A percentile compares a stretch with the other conserved stretches of the same genome.
Conservation (phyloP, 2,329 filamentous ascomycete species). For the Hypoxylon rubiginosum region DNA sequence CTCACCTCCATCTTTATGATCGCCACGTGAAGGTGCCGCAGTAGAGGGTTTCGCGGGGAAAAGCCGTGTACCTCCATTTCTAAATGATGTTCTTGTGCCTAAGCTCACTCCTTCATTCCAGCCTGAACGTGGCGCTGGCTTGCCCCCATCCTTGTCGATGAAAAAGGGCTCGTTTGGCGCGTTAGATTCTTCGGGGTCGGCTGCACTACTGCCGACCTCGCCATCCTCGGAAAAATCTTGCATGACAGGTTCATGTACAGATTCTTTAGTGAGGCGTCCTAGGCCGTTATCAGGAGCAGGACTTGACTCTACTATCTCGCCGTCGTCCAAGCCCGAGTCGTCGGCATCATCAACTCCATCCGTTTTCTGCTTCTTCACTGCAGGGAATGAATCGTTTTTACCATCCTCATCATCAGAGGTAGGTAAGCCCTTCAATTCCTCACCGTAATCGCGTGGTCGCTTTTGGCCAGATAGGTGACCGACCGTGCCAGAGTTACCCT, state of each 20-base stretch:
- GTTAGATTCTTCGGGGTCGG: conserved; percentile 7
- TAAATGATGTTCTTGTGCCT: conserved; percentile 46
- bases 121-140: conserved; percentile 29
- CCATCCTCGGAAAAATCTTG: conserved; percentile 40
- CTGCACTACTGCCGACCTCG: conserved; percentile 25
- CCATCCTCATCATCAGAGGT: conserved; percentile 41
- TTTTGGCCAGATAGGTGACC: conserved; percentile 43
- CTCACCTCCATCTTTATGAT: conserved; percentile 5
- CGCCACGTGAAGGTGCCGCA: conserved; percentile 4
- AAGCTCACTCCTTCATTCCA: conserved; percentile 46
- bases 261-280: background rate
- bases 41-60: conserved; percentile 25
- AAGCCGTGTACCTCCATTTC: conserved; percentile 30
- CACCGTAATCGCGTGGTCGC: conserved; percentile 49
- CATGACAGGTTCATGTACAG: background rate
- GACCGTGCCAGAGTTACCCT: conserved; percentile 24
- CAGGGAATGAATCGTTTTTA: conserved; percentile 18
- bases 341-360: conserved; percentile 23
- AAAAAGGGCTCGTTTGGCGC: conserved; percentile 20
- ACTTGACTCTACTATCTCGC: conserved; percentile 51
- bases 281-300: conserved; percentile 23
- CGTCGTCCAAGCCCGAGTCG: conserved; percentile 50
- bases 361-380: conserved; percentile 46
- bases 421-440: conserved; percentile 51
- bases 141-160: conserved; percentile 24